phyloP scores from a whole-genome alignment of 805 yeast genomes.

The Lachancea dasiensis region DNA sequence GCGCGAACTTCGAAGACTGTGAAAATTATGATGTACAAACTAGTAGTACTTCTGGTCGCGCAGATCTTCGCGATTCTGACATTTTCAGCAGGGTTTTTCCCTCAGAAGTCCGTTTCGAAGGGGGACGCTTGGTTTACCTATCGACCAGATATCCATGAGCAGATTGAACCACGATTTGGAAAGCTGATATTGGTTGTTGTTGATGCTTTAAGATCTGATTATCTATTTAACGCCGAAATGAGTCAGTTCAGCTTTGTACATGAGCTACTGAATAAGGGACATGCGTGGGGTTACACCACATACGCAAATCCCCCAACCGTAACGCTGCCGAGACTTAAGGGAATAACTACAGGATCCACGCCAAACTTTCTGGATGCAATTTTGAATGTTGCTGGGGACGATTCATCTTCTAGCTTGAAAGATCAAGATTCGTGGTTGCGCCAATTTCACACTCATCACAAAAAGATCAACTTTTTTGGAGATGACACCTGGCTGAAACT shows the following conservation, averaged over 20 bases:
- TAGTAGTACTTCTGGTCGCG: constrained; percentile 12
- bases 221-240: constrained; percentile 52
- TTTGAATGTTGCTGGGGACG: constrained; percentile 87
- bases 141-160: constrained; percentile 26
- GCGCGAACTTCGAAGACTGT: too few relatives aligned
- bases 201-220: constrained; percentile 91
- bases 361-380: constrained; percentile 94
- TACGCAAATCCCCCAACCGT: constrained; percentile 95
- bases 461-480: constrained; percentile 75
- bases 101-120: constrained; percentile 71
- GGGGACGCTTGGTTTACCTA: constrained; percentile 46
- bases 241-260: constrained; percentile 71
- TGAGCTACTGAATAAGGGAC: constrained; percentile 51
- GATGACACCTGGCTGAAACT: constrained; percentile 97
- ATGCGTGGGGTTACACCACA: constrained; percentile 85
- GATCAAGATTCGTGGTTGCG: constrained; percentile 83
- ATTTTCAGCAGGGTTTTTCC: constrained; percentile 84
- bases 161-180: constrained; percentile 41
- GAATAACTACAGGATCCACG: constrained; percentile 89
- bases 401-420: constrained; percentile 57
- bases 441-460: constrained; percentile 44
- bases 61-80: constrained; percentile 53
- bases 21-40: constrained; percentile 9
- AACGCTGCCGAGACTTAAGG: constrained; percentile 88
- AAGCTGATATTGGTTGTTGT: constrained; percentile 77